phyloP scores from a whole-genome alignment of 2,329 filamentous ascomycete species.

The Neofusicoccum sp. region DNA sequence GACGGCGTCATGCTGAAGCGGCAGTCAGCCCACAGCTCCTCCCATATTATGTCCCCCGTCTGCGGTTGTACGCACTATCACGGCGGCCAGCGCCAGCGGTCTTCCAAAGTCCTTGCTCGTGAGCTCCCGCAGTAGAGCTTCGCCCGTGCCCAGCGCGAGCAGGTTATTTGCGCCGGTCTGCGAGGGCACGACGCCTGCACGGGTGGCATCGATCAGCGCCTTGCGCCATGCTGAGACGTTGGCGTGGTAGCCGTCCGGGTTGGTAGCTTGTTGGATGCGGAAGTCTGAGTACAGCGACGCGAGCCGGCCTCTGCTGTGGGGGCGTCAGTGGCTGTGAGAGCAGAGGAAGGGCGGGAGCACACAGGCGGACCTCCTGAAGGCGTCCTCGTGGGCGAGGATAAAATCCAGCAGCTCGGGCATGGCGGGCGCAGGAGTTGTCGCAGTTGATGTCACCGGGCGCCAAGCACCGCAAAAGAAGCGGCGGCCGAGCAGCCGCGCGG shows the following conservation, averaged over 20 bases:
- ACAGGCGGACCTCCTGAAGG: conserved; percentile 44
- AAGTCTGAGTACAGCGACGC: conserved; percentile 90
- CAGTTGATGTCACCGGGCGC: conserved; percentile 17
- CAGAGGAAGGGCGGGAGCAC: not conserved
- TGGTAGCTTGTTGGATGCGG: conserved; percentile 67
- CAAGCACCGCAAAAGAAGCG: conserved; percentile 8
- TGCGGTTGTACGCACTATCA: conserved; percentile 58
- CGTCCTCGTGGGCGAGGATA: conserved; percentile 50
- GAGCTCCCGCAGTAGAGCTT: conserved; percentile 67
- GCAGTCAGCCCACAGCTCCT: not conserved
- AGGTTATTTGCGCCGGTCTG: conserved; percentile 42
- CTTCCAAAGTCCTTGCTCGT: conserved; percentile 76
- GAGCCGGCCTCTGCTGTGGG: conserved; percentile 63
- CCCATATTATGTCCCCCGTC: not conserved
- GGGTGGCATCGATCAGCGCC: conserved; percentile 67
- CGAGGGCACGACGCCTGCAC: conserved; percentile 58
- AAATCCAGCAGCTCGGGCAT: conserved; percentile 70
- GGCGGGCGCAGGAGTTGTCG: conserved; percentile 22
- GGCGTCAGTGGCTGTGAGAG: conserved; percentile 20
- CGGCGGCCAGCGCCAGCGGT: conserved; percentile 76
- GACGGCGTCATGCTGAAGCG: conserved; percentile 65
- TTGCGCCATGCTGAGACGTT: conserved; percentile 78
- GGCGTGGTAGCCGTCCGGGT: conserved; percentile 80
- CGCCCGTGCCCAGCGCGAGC: conserved; percentile 53
- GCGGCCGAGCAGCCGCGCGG: not conserved